These are phyloP conservation scores for Brassica napus DNA, from an alignment of 345 rosid species.

Conservation along the genomic window DNA sequence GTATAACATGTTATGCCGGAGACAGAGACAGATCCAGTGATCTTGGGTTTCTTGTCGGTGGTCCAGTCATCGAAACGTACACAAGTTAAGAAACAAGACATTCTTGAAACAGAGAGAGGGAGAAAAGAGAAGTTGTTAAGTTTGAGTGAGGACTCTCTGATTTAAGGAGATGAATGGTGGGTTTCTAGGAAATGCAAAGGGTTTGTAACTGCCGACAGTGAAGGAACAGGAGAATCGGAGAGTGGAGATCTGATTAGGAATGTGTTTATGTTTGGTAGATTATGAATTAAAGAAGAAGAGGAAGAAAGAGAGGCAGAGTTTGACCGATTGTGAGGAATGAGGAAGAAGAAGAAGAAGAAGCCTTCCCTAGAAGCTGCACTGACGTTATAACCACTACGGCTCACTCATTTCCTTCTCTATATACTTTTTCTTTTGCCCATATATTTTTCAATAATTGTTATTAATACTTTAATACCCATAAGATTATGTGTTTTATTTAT, in stretches of 20 bases:
- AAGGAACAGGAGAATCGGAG: conserved; percentile 29
- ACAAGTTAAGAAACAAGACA: conserved; percentile 50
- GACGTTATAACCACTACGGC: conserved; percentile 40
- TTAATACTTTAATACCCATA: neutral
- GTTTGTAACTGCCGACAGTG: conserved; percentile 30
- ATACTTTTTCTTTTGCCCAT: neutral
- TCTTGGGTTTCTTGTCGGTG: conserved; percentile 8
- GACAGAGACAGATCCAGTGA: conserved; percentile 9
- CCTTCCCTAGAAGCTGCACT: conserved; percentile 29
- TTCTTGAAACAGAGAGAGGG: conserved; percentile 27
- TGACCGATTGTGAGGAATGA: conserved; percentile 21
- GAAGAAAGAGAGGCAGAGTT: conserved; percentile 27
- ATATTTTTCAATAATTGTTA: neutral
- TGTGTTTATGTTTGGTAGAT: conserved; percentile 22
- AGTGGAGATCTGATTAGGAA: conserved; percentile 7
- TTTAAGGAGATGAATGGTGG: conserved; percentile 27
- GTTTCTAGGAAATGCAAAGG: conserved; percentile 29
- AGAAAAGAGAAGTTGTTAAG: conserved; percentile 16
- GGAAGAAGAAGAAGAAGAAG: neutral
- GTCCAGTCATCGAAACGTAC: conserved; percentile 35
- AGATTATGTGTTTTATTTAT: neutral
- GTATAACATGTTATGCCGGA: conserved; percentile 40
- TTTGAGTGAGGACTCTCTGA: conserved; percentile 4
- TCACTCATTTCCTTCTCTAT: neutral
- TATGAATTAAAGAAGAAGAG: neutral